phyloP scores from a whole-genome alignment of 495 filamentous ascomycete species.

The Ramalina intermedia region DNA sequence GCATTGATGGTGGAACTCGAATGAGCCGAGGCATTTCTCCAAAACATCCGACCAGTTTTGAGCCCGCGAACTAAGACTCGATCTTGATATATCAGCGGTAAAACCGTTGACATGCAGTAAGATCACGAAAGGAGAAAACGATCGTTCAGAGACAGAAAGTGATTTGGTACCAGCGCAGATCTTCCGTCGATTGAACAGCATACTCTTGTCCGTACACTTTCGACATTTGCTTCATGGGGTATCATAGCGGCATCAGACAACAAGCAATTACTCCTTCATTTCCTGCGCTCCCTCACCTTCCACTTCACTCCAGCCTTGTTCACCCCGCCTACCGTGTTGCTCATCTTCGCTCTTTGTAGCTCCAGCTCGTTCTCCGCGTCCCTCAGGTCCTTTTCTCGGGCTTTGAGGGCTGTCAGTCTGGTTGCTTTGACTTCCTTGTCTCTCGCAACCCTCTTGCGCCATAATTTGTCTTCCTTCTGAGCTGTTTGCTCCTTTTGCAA shows the following conservation, averaged over 20 bases:
- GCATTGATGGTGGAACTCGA: too few relatives aligned
- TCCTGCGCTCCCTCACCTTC: slow-evolving; percentile 71
- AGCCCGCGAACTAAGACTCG: too few relatives aligned
- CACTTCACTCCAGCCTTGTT: slow-evolving; percentile 73
- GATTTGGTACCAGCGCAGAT: too few relatives aligned
- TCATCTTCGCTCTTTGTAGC: slow-evolving; percentile 63
- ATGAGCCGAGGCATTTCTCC: not conserved
- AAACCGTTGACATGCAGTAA: not conserved
- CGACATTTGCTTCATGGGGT: too few relatives aligned
- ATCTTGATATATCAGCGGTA: too few relatives aligned
- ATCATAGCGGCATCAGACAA: too few relatives aligned
- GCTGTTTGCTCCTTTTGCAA: slow-evolving; percentile 22
- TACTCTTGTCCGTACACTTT: too few relatives aligned
- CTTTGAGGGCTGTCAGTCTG: slow-evolving; percentile 49
- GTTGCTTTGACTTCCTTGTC: slow-evolving; percentile 31
- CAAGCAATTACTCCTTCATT: slow-evolving; percentile 24
- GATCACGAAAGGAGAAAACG: not conserved
- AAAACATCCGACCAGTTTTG: too few relatives aligned
- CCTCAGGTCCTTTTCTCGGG: slow-evolving; percentile 54
- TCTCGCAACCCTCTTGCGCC: slow-evolving; percentile 35
- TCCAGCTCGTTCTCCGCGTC: slow-evolving; percentile 66
- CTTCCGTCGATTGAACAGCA: too few relatives aligned
- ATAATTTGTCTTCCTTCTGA: slow-evolving; percentile 26
- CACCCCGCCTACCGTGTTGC: slow-evolving; percentile 61
- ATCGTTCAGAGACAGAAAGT: too few relatives aligned